A percentile compares a stretch with the other conserved stretches of the same genome.
phyloP scores from a whole-genome alignment of 1,284 basidiomycete genomes.

The Neonothopanus nambi region DNA sequence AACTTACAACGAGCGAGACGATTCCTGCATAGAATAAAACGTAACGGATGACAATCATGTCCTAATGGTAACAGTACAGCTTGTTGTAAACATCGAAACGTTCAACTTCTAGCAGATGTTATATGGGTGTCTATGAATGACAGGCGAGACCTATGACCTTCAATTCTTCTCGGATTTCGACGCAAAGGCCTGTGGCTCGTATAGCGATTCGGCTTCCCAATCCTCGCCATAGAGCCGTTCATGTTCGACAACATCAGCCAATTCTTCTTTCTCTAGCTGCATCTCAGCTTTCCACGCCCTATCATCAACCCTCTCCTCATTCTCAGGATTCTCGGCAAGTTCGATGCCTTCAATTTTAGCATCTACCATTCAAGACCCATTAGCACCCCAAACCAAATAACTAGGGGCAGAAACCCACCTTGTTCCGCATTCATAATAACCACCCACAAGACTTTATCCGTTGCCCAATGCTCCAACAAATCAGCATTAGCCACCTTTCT shows the following conservation, averaged over 20 bases:
- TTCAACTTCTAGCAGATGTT: too few relatives aligned
- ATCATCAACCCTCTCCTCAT: constrained; percentile 6
- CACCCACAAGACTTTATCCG: constrained; percentile 23
- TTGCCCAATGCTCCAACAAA: constrained; percentile 21
- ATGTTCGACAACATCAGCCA: neutral
- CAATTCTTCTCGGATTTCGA: too few relatives aligned
- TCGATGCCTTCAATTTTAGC: constrained; percentile 19
- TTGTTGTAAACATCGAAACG: too few relatives aligned
- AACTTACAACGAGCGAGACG: neutral
- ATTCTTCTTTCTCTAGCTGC: constrained; percentile 1
- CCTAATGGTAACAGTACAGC: too few relatives aligned
- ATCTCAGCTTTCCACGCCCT: neutral
- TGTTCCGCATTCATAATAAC: constrained; percentile 22
- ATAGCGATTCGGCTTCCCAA: neutral
- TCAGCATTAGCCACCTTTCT: constrained; percentile 22
- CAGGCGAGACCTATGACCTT: too few relatives aligned
- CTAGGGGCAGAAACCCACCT: neutral
- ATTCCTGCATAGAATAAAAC: neutral
- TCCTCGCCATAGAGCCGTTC: neutral
- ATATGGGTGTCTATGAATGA: too few relatives aligned
- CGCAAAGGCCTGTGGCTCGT: too few relatives aligned
- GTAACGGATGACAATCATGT: neutral
- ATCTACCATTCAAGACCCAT: constrained; percentile 5
- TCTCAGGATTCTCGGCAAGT: constrained; percentile 16
- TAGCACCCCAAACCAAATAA: neutral